phyloP scores from a whole-genome alignment of 1,139 yeast species.

The Protomyces arabidopsidicola region DNA sequence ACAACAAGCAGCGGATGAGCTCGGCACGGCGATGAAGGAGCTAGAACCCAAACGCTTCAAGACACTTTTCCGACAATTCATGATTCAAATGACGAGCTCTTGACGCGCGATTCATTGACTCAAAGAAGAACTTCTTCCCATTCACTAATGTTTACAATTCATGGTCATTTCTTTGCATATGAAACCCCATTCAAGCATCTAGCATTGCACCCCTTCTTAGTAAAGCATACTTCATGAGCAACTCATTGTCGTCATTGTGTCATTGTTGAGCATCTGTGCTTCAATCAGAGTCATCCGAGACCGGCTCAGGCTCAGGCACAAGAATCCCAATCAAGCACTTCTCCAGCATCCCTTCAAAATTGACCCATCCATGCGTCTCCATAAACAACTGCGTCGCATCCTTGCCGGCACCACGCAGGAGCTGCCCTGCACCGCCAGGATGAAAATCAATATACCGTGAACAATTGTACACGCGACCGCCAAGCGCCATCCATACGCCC shows the following conservation, averaged over 20 bases:
- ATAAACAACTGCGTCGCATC: constrained; percentile 77
- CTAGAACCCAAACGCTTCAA: constrained; percentile 25
- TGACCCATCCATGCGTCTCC: constrained; percentile 41
- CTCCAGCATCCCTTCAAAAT: constrained; percentile 73
- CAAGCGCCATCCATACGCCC: constrained; percentile 83
- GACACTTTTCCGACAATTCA: constrained; percentile 14
- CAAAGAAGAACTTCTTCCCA: not conserved
- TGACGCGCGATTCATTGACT: not conserved
- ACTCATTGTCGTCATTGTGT: not conserved
- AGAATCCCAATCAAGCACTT: constrained; percentile 64
- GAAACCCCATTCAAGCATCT: not conserved
- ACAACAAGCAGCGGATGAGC: constrained; percentile 2
- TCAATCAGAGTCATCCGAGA: constrained; percentile 3
- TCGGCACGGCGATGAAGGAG: constrained; percentile 11
- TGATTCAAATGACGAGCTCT: not conserved
- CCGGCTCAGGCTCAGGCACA: constrained; percentile 24
- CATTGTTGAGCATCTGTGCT: not conserved
- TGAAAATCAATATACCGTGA: constrained; percentile 79
- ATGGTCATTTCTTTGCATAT: not conserved
- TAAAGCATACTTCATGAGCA: not conserved
- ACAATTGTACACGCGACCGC: constrained; percentile 77
- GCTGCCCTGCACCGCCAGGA: constrained; percentile 84
- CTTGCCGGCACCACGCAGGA: constrained; percentile 74
- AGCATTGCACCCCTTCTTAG: not conserved
- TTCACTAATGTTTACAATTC: not conserved